Conservation (phyloP, 306 rosid genomes). For the Mimosa pudica region DNA sequence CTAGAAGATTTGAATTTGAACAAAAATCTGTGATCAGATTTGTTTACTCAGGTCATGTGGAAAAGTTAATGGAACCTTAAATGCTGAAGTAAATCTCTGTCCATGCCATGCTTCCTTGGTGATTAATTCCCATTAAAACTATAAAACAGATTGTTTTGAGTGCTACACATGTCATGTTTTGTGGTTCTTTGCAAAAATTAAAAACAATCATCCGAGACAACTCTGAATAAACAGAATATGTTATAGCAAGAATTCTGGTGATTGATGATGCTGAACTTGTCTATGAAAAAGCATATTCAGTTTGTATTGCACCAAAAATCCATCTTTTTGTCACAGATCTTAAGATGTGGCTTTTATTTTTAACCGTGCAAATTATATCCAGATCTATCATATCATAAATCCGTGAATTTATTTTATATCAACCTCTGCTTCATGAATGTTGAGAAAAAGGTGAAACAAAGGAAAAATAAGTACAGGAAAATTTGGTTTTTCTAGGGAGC, state of each 20-base stretch:
- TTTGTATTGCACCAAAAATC: not conserved
- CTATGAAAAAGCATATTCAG: not conserved
- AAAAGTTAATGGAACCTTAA: not conserved
- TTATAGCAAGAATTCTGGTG: not conserved
- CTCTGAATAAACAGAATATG: not conserved
- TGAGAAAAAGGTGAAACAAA: not conserved
- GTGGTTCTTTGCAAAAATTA: not conserved
- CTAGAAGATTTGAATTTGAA: not conserved
- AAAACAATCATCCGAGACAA: not conserved
- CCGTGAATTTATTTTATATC: not conserved
- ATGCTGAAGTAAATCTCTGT: not conserved
- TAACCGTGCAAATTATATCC: not conserved
- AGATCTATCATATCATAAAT: constrained; percentile 1
- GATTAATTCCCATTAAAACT: not conserved
- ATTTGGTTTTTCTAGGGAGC: constrained; percentile 19
- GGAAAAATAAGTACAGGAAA: not conserved
- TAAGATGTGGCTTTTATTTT: constrained; percentile 19
- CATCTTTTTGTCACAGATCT: not conserved
- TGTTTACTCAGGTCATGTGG: not conserved
- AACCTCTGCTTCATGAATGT: not conserved
- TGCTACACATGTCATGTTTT: constrained; percentile 14
- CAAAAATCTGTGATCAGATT: constrained; percentile 22
- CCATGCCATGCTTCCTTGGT: not conserved
- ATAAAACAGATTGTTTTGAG: constrained; percentile 1
- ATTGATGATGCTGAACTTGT: constrained; percentile 4